Evolutionary conservation across 2,329 filamentous ascomycete species (phyloP), one percentile per base, ranked within the genome.

Genomic region (Aureobasidium sp.): DNA sequence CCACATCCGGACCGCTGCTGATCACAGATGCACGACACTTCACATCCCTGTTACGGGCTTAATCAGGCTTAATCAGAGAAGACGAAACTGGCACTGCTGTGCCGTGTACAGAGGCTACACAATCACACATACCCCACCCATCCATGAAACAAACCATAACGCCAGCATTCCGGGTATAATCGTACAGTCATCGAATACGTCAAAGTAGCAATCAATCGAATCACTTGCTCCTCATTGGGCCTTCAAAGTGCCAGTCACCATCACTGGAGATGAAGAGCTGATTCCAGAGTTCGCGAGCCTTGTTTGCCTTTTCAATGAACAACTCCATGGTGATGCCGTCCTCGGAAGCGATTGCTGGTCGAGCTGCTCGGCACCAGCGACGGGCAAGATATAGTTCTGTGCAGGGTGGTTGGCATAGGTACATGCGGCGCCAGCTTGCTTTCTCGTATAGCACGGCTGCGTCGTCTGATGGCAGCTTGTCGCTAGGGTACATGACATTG

Each of bases 231-330:
- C 64, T 65, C 55, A 73, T 69, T 39, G 67, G 69, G 10, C 72
- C 72, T 59, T 73, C 72, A 59, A 74, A 72, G 62, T 74, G 72
- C 72, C 72, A 74, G 59, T 73, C 71, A 2, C 66, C 59, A 66
- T 73, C 72, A 36, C 66, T 69, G 9, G 65, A 67, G 46, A 73
- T 69, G 37, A 69, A 72, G 36, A 68, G 67, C 46, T 67, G 59
- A 57, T 71, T 71, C 71, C 72, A 74, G 26, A 61, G 53, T 46
- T 67, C 65, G 13, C 61, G 66, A 37, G 64, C 65, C 37, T 66
- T 64, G 27, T 66, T 68, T 10, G 67, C 68, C 61, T 69, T 66
- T 8, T 68, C 66, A 3, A 71, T 65, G 37, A 73, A 68, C 32
- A 70, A 66, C 5, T 70, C 70, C 71, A 73, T 73, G 36, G 64